phyloP scores from a whole-genome alignment of 2,329 filamentous ascomycete genomes.

The Aspergillus quadricinctus region DNA sequence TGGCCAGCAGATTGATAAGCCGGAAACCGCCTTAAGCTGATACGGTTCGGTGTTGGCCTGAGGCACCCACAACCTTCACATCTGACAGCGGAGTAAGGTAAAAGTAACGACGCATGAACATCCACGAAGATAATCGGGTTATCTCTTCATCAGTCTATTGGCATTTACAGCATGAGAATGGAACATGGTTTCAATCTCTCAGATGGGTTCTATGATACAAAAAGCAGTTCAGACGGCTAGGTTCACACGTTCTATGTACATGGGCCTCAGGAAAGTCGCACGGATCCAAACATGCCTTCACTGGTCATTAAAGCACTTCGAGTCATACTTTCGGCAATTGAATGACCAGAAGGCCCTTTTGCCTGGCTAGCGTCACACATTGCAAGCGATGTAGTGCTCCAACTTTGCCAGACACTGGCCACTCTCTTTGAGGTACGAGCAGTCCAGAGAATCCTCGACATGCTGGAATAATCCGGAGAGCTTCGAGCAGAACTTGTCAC shows the following conservation, averaged over 20 bases:
- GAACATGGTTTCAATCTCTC: too few relatives aligned
- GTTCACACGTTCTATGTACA: too few relatives aligned
- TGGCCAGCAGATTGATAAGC: background rate
- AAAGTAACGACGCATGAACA: too few relatives aligned
- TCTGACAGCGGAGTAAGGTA: too few relatives aligned
- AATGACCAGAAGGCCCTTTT: background rate
- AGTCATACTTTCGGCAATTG: background rate
- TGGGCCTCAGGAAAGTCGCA: too few relatives aligned
- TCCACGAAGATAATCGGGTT: too few relatives aligned
- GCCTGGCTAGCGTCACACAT: background rate
- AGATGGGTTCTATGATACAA: too few relatives aligned
- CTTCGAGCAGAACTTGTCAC: background rate
- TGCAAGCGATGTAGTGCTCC: background rate
- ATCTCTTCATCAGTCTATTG: too few relatives aligned
- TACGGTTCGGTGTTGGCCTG: background rate
- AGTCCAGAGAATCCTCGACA: background rate
- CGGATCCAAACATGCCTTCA: background rate
- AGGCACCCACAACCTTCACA: background rate
- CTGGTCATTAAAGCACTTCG: too few relatives aligned
- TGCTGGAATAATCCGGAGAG: constrained; percentile 1
- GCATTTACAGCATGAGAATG: too few relatives aligned
- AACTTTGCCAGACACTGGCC: background rate
- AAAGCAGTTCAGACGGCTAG: too few relatives aligned
- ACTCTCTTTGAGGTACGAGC: background rate
- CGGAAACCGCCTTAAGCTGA: background rate